Evolutionary conservation across 208 protist genomes (phyloP), one percentile per base, ranked within the genome.

Genomic region (Trypanosomatidae sp.): DNA sequence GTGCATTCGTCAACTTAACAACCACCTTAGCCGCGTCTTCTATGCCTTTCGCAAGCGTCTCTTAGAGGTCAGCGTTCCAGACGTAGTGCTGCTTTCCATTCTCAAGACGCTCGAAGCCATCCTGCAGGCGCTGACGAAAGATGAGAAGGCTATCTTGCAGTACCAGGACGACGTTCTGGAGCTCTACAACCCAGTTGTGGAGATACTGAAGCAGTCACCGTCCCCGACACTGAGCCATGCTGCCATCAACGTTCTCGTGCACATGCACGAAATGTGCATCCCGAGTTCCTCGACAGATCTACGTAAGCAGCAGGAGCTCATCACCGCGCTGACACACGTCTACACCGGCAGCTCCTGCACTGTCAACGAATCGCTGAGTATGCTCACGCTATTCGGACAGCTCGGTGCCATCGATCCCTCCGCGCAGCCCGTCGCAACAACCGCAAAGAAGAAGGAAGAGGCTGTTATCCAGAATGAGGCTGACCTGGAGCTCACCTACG

Each of bases 401-500:
- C 73, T 97, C 30, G 93, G 93, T 47, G 93, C 93, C 25, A 82
- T 97, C 1, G 90, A 95, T 74, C 91, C 91, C 25, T 77, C 92
- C 9, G 84, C 81, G 25, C 85, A 93, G 73, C 46, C 82, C 17
- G 79, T 76, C 58, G 79, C 76, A 12, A 71, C 76, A 10, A 81
- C 79, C 12, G 80, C 71, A 28, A 91, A 92, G 60, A 88, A 88
- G 49, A 85, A 90, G 67, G 90, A 92, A 62, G 89, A 91, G 62
- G 79, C 86, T 8, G 85, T 80, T 19, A 83, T 91, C 76, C 87
- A 91, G 69, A 86, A 91, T 75, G 92, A 94, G 72, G 88, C 87
- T 17, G 93, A 97, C 68, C 82, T 95, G 12, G 88, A 93, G 74
- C 83, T 97, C n/a, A 94, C 90, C n/a, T 95, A 91, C 74, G 91